Evolutionary conservation across 2,329 filamentous ascomycete genomes (phyloP), one percentile per base, ranked within the genome.

Genomic region (Colletotrichum paranaense): DNA sequence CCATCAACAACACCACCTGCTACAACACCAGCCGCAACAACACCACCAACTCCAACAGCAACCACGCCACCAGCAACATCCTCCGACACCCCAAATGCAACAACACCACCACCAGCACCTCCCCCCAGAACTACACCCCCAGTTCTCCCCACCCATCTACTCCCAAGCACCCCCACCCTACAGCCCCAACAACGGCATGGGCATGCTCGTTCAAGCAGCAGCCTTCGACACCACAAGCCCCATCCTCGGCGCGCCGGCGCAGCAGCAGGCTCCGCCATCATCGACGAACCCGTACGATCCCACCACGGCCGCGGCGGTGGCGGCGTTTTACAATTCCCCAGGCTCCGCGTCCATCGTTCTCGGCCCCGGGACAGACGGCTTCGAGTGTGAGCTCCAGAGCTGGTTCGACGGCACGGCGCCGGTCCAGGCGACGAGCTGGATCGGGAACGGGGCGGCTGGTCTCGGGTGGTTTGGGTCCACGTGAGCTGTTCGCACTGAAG

Each of bases 341-440:
- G 78, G 78, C 26, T 63, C 75, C n/a, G 65, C 77, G 4, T 72
- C 76, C 46, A 72, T 75, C 49, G 62, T 76, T 52, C 77, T 84
- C 5, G 79, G 78, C 2, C 80, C 82, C n/a, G 77, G 79, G 8
- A 82, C 82, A 56, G 86, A 88, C 68, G 86, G 86, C 1, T 88
- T 84, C 72, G 84, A 87, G 74, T 80, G 78, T 9, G 86, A 88
- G 76, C 76, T 88, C 64, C 84, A 85, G 73, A 74, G 72, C 55
- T 75, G 74, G 74, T 75, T 74, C 68, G 74, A 74, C 24, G 74
- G 68, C 26, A 28, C 64, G 2, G 67, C 74, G 3, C 70, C 70
- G 8, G 70, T 73, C 9, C 72, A 75, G 35, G 59, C 63, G 16
- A 73, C 64, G 2, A 65, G 62, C 60, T 74, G 74, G 72, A 74